Evolutionary conservation across 2,329 filamentous ascomycete genomes (phyloP), one percentile per base, ranked within the genome.

Genomic region (Nannizziopsis barbatae): DNA sequence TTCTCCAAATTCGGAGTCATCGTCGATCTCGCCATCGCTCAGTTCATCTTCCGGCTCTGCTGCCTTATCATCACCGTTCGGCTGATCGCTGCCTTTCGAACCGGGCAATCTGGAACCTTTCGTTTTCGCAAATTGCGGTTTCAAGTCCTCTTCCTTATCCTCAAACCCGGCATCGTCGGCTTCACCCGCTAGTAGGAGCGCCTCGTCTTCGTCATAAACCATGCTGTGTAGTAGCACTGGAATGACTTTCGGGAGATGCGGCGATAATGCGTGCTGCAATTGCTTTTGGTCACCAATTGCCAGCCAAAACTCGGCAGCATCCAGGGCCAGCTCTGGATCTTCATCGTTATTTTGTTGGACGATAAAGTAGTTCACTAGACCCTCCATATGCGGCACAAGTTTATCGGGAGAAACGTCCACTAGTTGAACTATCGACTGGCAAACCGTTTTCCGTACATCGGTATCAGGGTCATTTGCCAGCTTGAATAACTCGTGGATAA

Each of bases 291-390:
- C 92, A 52, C 88, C 89, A 15, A 94, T 82, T 35, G 87, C 87
- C 39, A 98, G 78, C 88, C 93, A 98, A 62, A 98, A 98, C 65
- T 98, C 92, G 4, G 92, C 88, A 7, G 92, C 92, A 63, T 98
- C 92, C 55, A 93, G 81, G 33, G 90, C 88, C 50, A 98, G 74
- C 37, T 96, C 88, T 48, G 89, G 83, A 55, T 96, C 89, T 20
- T 89, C 81, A 18, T 70, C 68, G 54, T 82, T 83, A 64, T 83
- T 80, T 65, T 98, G 92, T 64, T 98, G 92, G 27, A 80, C 74
- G 50, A 96, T 78, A 64, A 95, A 92, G 62, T 95, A 98, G 61
- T 93, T 86, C 27, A 98, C 88, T 49, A 98, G 74, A 5, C 86
- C 89, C 46, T 77, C 73, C 62, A 96, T 83, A 63, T 96, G 86